These are phyloP conservation scores for Triticum turgidum DNA, from an alignment of 176 grass and related monocot species.

Conservation along the genomic window DNA sequence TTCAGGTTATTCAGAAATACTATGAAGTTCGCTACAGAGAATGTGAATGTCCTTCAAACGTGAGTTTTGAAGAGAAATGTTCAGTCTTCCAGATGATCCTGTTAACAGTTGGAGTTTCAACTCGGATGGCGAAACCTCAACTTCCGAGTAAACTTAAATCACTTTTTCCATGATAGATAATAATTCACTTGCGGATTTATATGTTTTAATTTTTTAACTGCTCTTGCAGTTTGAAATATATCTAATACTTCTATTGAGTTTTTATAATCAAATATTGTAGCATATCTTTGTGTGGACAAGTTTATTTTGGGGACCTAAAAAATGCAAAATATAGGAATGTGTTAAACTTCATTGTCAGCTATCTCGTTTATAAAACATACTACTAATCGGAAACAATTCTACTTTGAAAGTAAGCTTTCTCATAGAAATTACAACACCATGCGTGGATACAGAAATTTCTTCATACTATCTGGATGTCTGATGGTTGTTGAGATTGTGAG, in stretches of 20 bases:
- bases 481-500: background rate
- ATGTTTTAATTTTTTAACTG: conserved; percentile 18
- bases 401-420: conserved; percentile 5
- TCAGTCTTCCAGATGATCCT: conserved; percentile 36
- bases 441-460: background rate
- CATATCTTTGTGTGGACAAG: background rate
- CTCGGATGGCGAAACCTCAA: conserved; percentile 67
- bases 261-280: background rate
- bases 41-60: conserved; percentile 33
- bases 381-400: background rate
- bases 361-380: background rate
- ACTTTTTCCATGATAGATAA: conserved; percentile 33
- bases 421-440: conserved; percentile 1
- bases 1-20: too few relatives aligned
- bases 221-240: background rate
- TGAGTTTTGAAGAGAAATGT: conserved; percentile 65
- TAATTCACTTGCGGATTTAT: conserved; percentile 23
- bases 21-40: conserved; percentile 19
- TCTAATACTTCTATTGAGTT: conserved; percentile 4
- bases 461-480: background rate
- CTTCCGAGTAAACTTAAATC: conserved; percentile 78
- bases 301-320: conserved; percentile 10
- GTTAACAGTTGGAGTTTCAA: conserved; percentile 74
- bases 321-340: background rate
- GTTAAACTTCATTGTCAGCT: background rate